Base-by-base conservation (phyloP, 169 alveolate genomes). In the Plasmodium gaboni region DNA sequence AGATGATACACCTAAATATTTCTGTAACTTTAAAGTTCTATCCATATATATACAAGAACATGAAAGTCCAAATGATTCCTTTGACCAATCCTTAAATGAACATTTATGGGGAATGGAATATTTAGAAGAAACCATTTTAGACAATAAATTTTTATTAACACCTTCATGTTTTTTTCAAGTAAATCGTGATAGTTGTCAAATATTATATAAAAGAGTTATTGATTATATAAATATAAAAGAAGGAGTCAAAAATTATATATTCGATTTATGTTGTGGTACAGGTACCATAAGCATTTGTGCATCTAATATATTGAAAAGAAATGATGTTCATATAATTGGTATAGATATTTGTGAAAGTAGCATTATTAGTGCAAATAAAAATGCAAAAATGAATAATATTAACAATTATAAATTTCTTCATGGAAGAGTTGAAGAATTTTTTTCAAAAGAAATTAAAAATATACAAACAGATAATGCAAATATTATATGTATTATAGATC, bases 161-260 rank as follows among this genome's bases (percentile, higher is more conserved):
- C 92, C 92, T 17, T 69, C 92, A 8, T 86, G 87, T 86, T 86
- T 86, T 86, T 86, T 86, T 86, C 92, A 86, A 70, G 87, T 86
- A 2, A 86, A 86, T 67, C 92, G 72, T 71, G 22, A n/a, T 24
- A 71, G 92, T 42, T 86, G 92, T 59, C 87, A 86, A 61, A 26
- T 86, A 61, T 73, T 86, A 71, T 86, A 86, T 67, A 71, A 69
- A 24, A 70, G 46, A 38, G 87, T 86, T 50, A 86, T 86, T 60
- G 70, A 71, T 38, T 86, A 86, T 64, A 72, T 86, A 71, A 57
- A 70, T 28, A 86, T 48, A 59, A 42, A 65, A 44, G 65, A 69
- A 19, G 72, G 72, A 4, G 60, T 59, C 24, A 70, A 69, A 67
- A 86, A 86, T 51, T 86, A 86, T 46, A 69, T 86, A 28, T 86